Evolutionary conservation across 164 flowering plant genomes (phyloP), one percentile per base, ranked within the genome.

Genomic region (Macadamia tetraphylla): DNA sequence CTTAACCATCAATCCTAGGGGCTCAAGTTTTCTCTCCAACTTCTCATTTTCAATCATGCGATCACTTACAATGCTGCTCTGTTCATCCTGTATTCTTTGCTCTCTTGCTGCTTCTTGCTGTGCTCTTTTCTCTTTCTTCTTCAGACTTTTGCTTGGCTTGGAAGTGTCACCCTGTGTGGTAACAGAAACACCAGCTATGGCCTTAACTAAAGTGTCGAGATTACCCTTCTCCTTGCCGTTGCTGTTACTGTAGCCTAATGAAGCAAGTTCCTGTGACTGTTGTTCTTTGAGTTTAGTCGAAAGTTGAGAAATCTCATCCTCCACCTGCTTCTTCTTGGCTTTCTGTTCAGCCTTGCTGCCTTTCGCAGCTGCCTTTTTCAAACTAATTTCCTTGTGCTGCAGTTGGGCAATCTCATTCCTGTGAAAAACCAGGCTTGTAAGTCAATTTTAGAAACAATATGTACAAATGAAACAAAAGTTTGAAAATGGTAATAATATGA

Each of bases 331-430:
- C 81, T 94, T 90, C 83, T 94, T 92, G 17, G 90, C 86, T 73
- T 92, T 94, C 79, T 92, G 98, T 69, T 94, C 98, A 44, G 97
- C 97, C 77, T 94, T 94, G 88, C 98, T 92, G 48, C 99, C 99
- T 79, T 82, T 90, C 23, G 97, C 97, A 60, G 97, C 97, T 13
- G 87, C 90, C 77, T 88, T 89, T 64, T 87, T 90, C 80, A 92
- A 31, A 55, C 75, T 87, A 65, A 75, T 64, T 77, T 94, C 97
- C 74, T 88, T 90, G 85, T 85, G 79, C 78, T 89, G 92, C 73
- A 94, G 83, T 69, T 85, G 78, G 5, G 81, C 56, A 30, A 78
- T 88, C 83, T 92, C 98, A 73, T 88, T 85, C 81, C 98, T 94
- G 84, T 61, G 1, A 9, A 46, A 46, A 46, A 46, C 3, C 3